Base-by-base conservation (phyloP, 495 filamentous ascomycete genomes). In the Aspergillus carlsbadensis region DNA sequence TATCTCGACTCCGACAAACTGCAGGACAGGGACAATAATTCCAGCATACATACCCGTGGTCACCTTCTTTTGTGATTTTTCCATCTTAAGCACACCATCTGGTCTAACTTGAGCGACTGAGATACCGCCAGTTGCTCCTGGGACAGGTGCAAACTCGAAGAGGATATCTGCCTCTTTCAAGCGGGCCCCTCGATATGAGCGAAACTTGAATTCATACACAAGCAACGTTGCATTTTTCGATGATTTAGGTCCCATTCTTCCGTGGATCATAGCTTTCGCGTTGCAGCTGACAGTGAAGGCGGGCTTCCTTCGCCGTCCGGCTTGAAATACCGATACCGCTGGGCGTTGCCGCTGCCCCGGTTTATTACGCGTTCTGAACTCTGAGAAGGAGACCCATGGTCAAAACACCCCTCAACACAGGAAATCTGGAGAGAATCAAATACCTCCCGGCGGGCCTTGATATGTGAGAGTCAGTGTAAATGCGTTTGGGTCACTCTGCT, bases 221-320 rank as follows among this genome's bases (percentile, higher is more conserved):
- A 47, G 21, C 6, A 47, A 15, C 10, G 44, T 47, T 10, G 44
- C 44, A 1, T 18, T 18, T 15, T 47, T 47, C n/a, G 26, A 33
- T 3, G 44, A 47, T 2, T 0, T n/a, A 1, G 26, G 26, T 14
- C 44, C 44, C 26, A 47, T 15, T 3, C 34, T n/a, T n/a, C 44
- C 44, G 20, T 47, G 44, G n/a, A 47, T 26, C 24, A 47, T 47
- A 4, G 44, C 44, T 34, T 47, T 47, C 0, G 44, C 44, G n/a
- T 47, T 47, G 44, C 44, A 47, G 14, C 44, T 47, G 22, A 34
- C 26, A 15, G 44, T 47, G 44, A 47, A 47, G 17, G 44, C 44
- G 14, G 44, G 44, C 44, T 47, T 17, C 34, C 34, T 47, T 4
- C 44, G 24, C 24, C 26, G 44, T 29, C 44, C 44, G 33, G 26